Conservation (phyloP, 441 rosid species). For the Omphalea diandra region DNA sequence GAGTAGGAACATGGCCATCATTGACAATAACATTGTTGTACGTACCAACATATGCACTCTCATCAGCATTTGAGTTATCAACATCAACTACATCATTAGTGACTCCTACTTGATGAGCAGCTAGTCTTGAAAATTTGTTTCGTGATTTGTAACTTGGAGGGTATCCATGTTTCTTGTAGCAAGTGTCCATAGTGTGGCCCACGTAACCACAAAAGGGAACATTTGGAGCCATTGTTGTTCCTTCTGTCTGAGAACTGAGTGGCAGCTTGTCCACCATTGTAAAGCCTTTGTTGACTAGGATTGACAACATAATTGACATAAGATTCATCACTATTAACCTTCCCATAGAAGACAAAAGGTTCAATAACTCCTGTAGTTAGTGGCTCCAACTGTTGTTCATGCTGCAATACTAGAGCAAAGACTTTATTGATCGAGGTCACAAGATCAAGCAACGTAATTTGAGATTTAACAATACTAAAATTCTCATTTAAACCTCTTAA, state of each 20-base stretch:
- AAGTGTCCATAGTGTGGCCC: neutral
- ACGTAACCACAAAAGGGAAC: neutral
- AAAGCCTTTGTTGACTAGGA: neutral
- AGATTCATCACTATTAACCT: neutral
- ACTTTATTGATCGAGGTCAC: neutral
- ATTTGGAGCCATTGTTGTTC: neutral
- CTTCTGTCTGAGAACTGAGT: no score
- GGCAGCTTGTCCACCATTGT: no score
- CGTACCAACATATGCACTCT: neutral
- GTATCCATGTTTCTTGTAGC: neutral
- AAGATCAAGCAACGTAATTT: neutral
- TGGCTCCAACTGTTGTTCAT: neutral
- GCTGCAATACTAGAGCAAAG: neutral
- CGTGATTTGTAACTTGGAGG: neutral
- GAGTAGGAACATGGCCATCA: neutral
- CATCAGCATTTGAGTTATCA: neutral
- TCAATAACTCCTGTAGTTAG: neutral
- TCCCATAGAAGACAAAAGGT: neutral
- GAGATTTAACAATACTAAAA: neutral
- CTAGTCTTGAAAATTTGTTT: neutral
- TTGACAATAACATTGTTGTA: neutral
- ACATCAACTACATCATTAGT: neutral
- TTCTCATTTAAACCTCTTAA: constrained; percentile 1
- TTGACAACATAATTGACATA: neutral
- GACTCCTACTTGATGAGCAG: neutral